Percentiles rank a stretch among this genome's conserved stretches.
Conservation (phyloP, 2,329 filamentous ascomycete species). For the Hawksworthiomyces lignivorus region DNA sequence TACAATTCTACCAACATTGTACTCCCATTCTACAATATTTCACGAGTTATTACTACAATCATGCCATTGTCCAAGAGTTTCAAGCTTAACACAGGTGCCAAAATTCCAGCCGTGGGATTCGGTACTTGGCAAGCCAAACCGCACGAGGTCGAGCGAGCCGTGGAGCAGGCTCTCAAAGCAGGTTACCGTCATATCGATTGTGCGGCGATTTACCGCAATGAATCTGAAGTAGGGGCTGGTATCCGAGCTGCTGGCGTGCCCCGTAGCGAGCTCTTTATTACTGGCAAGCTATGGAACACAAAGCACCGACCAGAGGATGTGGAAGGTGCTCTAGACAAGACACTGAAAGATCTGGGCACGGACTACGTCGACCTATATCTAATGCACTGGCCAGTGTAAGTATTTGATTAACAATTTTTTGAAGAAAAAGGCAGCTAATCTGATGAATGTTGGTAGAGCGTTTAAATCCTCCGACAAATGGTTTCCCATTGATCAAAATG, state of each 20-base stretch:
- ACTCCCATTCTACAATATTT: too few species aligned
- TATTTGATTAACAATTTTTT: too few species aligned
- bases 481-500: slow-evolving; percentile 34
- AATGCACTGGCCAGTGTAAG: slow-evolving; percentile 34
- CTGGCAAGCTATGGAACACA: slow-evolving; percentile 56
- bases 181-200: slow-evolving; percentile 41
- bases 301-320: slow-evolving; percentile 42
- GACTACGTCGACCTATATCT: slow-evolving; percentile 48
- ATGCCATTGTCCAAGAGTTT: too few species aligned
- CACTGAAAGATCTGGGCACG: slow-evolving; percentile 39
- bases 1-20: too few species aligned
- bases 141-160: slow-evolving; percentile 36
- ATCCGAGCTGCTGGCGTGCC: slow-evolving; percentile 10
- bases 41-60: too few species aligned
- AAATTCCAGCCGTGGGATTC: slow-evolving; percentile 32
- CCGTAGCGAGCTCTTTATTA: slow-evolving; percentile 31
- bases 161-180: slow-evolving; percentile 35
- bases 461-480: too few species aligned
- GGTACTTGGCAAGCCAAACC: slow-evolving; percentile 30
- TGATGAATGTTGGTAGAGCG: too few species aligned
- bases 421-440: too few species aligned
- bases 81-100: slow-evolving; percentile 32
- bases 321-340: slow-evolving; percentile 39
- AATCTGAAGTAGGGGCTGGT: slow-evolving; percentile 13
- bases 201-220: slow-evolving; percentile 38